Evolutionary conservation across 2,329 filamentous ascomycete genomes (phyloP), one percentile per base, ranked within the genome.

Genomic region (Stenocarpella maydis): DNA sequence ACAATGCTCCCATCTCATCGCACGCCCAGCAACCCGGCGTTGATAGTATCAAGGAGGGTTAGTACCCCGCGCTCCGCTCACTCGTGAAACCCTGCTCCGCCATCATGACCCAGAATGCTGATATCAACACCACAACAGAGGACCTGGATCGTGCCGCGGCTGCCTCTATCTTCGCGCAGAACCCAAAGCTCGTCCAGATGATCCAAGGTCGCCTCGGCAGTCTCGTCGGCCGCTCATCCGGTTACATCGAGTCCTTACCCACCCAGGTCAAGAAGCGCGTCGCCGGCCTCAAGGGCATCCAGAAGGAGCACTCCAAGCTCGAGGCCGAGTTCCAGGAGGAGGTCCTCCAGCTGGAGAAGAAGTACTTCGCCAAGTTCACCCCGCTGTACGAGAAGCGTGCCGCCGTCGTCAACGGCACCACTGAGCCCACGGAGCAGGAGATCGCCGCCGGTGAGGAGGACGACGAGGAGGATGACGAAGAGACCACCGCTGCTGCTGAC

Each of bases 291-390:
- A 98, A 98, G 86, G 97, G 95, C 75, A 94, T 99, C 76, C 96
- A 99, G 84, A 98, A 98, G 84, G 95, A 98, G 77, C 96, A 99
- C 85, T 93, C 95, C 72, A 98, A 98, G 85, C 91, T 99, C 76
- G 97, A 99, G 87, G 93, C 94, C 66, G 92, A 98, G 83, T 98
- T 99, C 83, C 97, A 99, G 82, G 95, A 98, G 82, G 97, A 98
- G 84, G 95, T 99, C 72, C 88, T 99, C 70, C 91, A 98, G 82
- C 89, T 99, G 34, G 96, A 99, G 88, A 99, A 99, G 90, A 98
- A 98, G 85, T 99, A 97, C 84, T 98, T 98, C 77, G 93, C 93
- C 84, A 98, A 98, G 85, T 99, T 98, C 85, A 97, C 94, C 67
- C 96, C 96, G 71, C 89, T 99, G 61, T 99, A 99, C 84, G 86